Base-by-base conservation (phyloP, 768 basidiomycete genomes). In the Trametes elegans region DNA sequence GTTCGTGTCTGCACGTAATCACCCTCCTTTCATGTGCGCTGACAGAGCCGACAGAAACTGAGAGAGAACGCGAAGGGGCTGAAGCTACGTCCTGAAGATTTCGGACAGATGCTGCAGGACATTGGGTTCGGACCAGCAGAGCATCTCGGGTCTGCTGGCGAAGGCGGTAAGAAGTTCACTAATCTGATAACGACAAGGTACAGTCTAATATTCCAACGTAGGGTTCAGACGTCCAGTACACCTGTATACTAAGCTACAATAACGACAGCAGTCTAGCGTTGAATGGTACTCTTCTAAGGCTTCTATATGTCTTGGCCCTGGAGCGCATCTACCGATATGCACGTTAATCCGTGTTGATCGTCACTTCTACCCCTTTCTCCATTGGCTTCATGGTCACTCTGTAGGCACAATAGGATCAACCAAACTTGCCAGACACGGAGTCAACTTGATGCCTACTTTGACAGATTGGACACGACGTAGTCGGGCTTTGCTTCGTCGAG, bases 391-490 rank as follows among this genome's bases (percentile, higher is more conserved):
- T 67, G 7, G 65, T 63, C n/a, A 68, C 68, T 35, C 69, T 69
- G 18, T 3, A 24, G 62, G 46, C 27, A 57, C 18, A 18, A 13
- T 27, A 0, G 5, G 24, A 2, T 26, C 31, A 5, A 43, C 24
- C 10, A 23, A 3, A 14, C n/a, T 16, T 3, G 28, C 9, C 21
- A 7, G 13, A 8, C 34, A 23, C 23, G 40, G 8, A 24, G 28
- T 5, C 9, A 10, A 19, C 16, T 9, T 21, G 3, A 24, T 29
- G 46, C 75, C 62, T 68, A 85, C 91, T 78, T 80, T 1, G 87
- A 76, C 62, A 98, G 71, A 70, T 96, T 79, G 35, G 80, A 70
- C 23, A 94, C 84, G 23, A 95, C 74, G 67, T 81, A 90, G 60
- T 84, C 81, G 2, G 88, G 82, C 35, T 76, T 63, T 10, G 80